Conservation (phyloP, 2,329 filamentous ascomycete species). For the Arthrobotrys megalospora region DNA sequence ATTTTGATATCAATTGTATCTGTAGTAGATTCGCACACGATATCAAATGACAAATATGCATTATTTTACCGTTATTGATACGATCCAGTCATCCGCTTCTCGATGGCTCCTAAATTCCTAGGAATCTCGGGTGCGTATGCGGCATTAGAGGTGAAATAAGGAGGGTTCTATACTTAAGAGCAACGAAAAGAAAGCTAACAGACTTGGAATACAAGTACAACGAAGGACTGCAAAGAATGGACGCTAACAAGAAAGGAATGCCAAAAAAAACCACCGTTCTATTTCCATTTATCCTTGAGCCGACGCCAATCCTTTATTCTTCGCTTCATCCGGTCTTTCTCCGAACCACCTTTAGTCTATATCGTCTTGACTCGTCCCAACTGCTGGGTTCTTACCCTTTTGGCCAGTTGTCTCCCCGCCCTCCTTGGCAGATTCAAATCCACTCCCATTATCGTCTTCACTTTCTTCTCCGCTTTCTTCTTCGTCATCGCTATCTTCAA, state of each 20-base stretch:
- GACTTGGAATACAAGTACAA: too few species aligned
- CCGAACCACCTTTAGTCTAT: slow-evolving; percentile 32
- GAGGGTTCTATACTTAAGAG: too few species aligned
- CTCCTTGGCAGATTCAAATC: slow-evolving; percentile 38
- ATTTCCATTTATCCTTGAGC: not conserved
- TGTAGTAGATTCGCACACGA: not conserved
- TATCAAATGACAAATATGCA: not conserved
- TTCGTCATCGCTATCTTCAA: slow-evolving; percentile 65
- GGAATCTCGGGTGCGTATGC: too few species aligned
- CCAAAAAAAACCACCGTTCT: not conserved
- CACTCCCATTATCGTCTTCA: slow-evolving; percentile 21
- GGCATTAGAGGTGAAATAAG: too few species aligned
- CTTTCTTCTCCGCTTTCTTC: slow-evolving; percentile 45
- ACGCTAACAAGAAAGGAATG: not conserved
- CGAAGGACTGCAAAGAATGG: too few species aligned
- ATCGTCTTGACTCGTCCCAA: slow-evolving; percentile 38
- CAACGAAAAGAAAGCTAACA: too few species aligned
- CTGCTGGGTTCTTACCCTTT: slow-evolving; percentile 5
- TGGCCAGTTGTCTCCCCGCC: not conserved
- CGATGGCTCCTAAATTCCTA: too few species aligned
- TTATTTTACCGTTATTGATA: too few species aligned
- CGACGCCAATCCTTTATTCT: not conserved
- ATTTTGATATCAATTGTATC: not conserved
- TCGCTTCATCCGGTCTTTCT: not conserved
- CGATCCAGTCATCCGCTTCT: too few species aligned